These are phyloP conservation scores for Dipteronia dyeriana DNA, from an alignment of 345 rosid genomes.

Conservation along the genomic window DNA sequence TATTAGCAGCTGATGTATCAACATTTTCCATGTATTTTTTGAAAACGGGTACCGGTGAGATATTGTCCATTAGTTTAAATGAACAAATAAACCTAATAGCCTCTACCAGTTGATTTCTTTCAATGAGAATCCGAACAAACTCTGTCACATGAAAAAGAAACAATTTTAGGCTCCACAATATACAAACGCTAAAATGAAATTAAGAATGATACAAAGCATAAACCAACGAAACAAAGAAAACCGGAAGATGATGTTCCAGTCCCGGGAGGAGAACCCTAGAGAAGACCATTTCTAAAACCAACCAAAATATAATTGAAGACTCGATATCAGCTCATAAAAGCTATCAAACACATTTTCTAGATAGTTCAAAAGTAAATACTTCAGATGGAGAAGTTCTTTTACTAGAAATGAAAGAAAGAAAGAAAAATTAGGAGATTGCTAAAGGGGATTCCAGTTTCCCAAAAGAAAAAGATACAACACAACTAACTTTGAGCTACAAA, in stretches of 20 bases:
- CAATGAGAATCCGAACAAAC: slow-evolving; percentile 32
- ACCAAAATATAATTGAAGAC: not conserved
- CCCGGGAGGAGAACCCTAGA: not conserved
- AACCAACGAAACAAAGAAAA: not conserved
- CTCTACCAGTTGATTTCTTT: slow-evolving; percentile 24
- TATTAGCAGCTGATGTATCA: not conserved
- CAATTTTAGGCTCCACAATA: not conserved
- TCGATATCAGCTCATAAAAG: not conserved
- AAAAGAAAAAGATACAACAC: not conserved
- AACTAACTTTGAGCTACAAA: not conserved
- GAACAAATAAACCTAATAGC: slow-evolving; percentile 39
- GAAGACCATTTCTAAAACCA: not conserved
- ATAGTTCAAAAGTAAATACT: not conserved
- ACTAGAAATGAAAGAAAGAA: too few species aligned
- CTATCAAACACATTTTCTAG: not conserved
- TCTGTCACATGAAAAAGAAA: slow-evolving; percentile 21
- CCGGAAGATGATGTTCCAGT: not conserved
- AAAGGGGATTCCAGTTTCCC: not conserved
- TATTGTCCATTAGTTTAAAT: slow-evolving; percentile 30
- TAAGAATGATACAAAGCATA: not conserved
- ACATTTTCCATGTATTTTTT: slow-evolving; percentile 11
- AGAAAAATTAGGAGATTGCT: not conserved
- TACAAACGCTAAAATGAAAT: not conserved
- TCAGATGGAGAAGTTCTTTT: not conserved
- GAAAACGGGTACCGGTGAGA: slow-evolving; percentile 29